Evolutionary conservation across 169 alveolate species (phyloP), one percentile per base, ranked within the genome.

Genomic region (Plasmodium blacklocki): DNA sequence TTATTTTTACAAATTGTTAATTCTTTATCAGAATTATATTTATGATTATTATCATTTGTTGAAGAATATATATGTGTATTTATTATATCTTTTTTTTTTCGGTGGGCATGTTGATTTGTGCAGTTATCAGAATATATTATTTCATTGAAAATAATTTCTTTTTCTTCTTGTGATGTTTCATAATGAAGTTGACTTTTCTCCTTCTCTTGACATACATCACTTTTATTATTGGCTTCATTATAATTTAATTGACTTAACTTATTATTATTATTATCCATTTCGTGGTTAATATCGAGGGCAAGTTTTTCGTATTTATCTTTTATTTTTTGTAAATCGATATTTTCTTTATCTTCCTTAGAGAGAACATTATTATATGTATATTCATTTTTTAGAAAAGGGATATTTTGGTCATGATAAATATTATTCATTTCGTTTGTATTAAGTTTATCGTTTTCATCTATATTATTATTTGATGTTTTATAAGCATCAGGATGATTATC

Each of bases 321-420:
- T 56, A 56, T 56, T 15, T 56, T 56, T 18, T 21, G 21, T 56
- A 56, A 12, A 21, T 56, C 23, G 21, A 56, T 56, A 56, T 56
- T 66, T 26, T 68, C n/a, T 18, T 50, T 68, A 12, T n/a, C 72
- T 4, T 21, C 56, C 11, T 73, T 59, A 56, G n/a, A 26, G n/a
- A 26, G 56, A 14, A 56, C 21, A 54, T 47, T 23, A 21, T 70
- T 54, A 71, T 45, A 71, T 50, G 32, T 47, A 47, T 83, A 70
- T 26, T 52, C 78, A 29, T 60, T 83, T 49, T 56, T 83, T n/a
- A 83, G 43, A 29, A 83, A 83, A 12, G 91, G 91, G 11, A 50
- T 63, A 49, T 70, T 83, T 45, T 49, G 52, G 29, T 83, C 91
- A 12, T 68, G 85, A 43, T 54, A 12, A 32, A 29, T 19, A 29